Conservation (phyloP, 305 asterid genomes). For the Fraxinus sp. region DNA sequence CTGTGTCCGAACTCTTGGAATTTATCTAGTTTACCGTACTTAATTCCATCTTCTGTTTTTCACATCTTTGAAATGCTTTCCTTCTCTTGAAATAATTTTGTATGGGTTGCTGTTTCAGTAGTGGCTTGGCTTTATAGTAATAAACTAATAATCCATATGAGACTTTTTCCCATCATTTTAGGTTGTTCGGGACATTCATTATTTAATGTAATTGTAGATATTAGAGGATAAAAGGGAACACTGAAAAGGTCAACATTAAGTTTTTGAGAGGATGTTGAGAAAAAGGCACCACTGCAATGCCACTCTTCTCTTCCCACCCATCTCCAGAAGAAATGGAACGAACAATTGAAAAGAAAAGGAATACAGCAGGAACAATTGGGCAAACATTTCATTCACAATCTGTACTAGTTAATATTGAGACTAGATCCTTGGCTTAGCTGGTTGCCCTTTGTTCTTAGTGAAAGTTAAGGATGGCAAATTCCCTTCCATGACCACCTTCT, state of each 20-base stretch:
- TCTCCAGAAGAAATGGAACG: background rate
- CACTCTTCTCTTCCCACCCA: background rate
- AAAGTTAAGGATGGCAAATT: background rate
- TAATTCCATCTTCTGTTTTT: background rate
- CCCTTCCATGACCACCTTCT: background rate
- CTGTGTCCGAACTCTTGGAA: background rate
- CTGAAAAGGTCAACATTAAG: background rate
- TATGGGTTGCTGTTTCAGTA: background rate
- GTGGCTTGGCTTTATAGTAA: background rate
- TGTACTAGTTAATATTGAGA: background rate
- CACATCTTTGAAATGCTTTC: background rate
- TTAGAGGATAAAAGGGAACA: background rate
- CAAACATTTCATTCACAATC: background rate
- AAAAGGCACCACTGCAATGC: background rate
- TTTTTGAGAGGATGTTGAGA: background rate
- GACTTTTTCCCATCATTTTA: background rate
- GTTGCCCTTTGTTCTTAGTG: background rate
- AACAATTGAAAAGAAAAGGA: background rate
- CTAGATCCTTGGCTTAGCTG: background rate
- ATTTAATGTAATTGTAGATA: background rate
- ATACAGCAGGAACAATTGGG: background rate
- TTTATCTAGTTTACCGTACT: background rate
- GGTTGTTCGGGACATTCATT: background rate
- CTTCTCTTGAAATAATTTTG: background rate
- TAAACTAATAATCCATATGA: background rate